Conservation (phyloP, 2,329 filamentous ascomycete species). For the Gnomoniopsis smithogilvyi region DNA sequence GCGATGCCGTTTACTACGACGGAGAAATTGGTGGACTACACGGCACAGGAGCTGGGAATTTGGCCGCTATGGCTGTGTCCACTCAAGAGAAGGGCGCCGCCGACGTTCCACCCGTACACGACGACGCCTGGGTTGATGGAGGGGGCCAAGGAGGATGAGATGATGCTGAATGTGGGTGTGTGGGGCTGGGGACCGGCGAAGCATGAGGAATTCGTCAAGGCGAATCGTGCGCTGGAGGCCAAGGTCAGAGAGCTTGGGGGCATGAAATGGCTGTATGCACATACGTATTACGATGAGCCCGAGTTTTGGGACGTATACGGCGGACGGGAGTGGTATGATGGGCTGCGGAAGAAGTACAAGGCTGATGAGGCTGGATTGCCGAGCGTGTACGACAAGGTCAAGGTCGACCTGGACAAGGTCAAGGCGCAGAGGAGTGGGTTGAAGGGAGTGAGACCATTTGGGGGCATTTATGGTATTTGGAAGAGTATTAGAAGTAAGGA, state of each 20-base stretch:
- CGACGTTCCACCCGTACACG: constrained; percentile 55
- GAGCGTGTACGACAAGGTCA: constrained; percentile 69
- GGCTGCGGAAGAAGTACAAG: constrained; percentile 58
- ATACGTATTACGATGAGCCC: constrained; percentile 74
- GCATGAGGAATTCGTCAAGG: constrained; percentile 57
- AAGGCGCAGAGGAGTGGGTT: constrained; percentile 37
- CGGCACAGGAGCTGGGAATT: constrained; percentile 45
- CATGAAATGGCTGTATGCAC: constrained; percentile 84
- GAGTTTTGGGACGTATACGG: constrained; percentile 68
- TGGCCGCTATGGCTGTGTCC: constrained; percentile 62
- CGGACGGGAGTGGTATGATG: constrained; percentile 57
- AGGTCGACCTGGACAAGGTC: constrained; percentile 36
- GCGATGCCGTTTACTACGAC: constrained; percentile 51
- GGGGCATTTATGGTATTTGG: constrained; percentile 57
- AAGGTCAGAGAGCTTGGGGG: constrained; percentile 68
- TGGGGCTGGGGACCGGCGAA: constrained; percentile 72
- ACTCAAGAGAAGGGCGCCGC: constrained; percentile 43
- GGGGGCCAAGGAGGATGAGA: constrained; percentile 23
- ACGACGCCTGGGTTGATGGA: constrained; percentile 23
- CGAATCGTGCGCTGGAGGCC: constrained; percentile 69
- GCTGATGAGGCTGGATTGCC: constrained; percentile 54
- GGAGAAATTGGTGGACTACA: constrained; percentile 55
- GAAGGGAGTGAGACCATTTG: constrained; percentile 52
- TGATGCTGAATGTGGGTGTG: constrained; percentile 64
- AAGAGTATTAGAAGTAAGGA: constrained; percentile 57